Percentiles rank a stretch among this genome's conserved stretches.
phyloP scores from a whole-genome alignment of 225 moss, liverwort and hornwort genomes.

The Bryum argenteum region DNA sequence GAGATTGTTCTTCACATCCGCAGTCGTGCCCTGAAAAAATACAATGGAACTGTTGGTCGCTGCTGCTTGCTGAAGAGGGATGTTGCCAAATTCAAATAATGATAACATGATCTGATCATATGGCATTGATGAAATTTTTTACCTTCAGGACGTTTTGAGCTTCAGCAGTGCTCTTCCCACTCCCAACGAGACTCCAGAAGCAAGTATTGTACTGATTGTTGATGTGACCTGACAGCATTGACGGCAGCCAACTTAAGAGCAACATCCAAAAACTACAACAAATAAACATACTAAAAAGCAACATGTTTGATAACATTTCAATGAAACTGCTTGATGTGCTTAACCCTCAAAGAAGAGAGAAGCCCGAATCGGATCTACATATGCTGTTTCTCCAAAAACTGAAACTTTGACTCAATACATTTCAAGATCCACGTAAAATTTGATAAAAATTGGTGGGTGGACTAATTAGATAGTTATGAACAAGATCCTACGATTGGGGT shows the following conservation, averaged over 20 bases:
- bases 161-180: slow-evolving; percentile 64
- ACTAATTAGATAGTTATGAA: too few relatives aligned
- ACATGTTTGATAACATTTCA: neutral
- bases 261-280: neutral
- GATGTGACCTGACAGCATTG: slow-evolving; percentile 71
- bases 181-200: slow-evolving; percentile 80
- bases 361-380: too few relatives aligned
- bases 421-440: too few relatives aligned
- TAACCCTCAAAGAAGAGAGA: too few relatives aligned
- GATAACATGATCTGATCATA: neutral
- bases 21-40: slow-evolving; percentile 71
- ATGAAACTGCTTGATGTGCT: too few relatives aligned
- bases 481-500: too few relatives aligned
- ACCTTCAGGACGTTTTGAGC: slow-evolving; percentile 77
- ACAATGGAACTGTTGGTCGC: slow-evolving; percentile 2
- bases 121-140: neutral
- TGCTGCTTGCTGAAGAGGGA: slow-evolving; percentile 11
- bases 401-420: too few relatives aligned
- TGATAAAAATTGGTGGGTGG: too few relatives aligned
- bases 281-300: neutral
- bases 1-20: slow-evolving; percentile 83
- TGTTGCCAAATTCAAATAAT: neutral
- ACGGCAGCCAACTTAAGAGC: neutral
- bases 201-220: slow-evolving; percentile 97
- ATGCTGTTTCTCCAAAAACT: too few relatives aligned